Base-by-base conservation (phyloP, 2,329 filamentous ascomycete genomes). In the Beauveria sp. region DNA sequence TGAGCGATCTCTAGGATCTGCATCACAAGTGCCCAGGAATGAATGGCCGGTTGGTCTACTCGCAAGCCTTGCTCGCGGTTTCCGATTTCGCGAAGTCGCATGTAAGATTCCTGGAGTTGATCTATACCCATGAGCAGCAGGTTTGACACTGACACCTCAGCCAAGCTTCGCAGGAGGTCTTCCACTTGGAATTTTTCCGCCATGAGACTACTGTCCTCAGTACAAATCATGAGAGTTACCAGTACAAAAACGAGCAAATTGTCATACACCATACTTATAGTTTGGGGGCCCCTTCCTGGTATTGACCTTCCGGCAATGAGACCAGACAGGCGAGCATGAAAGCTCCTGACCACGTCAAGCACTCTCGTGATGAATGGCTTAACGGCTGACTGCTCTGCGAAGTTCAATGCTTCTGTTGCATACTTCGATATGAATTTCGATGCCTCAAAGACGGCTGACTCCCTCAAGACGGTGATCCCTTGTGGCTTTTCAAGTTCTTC, bases 21-120 rank as follows among this genome's bases (percentile, higher is more conserved):
- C 67, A 87, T 83, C 5, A 84, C 63, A 24, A 83, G 73, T 2
- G 86, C 79, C 86, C 86, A 89, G 10, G 80, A 79, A 61, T 84
- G 78, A 9, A 81, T 66, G 2, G 70, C 64, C 16, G 73, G 69
- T n/a, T 75, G 70, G 38, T 82, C 77, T 18, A 75, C 70, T 30
- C 75, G 77, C 40, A 88, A 78, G 0, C 84, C 85, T 52, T 74
- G 75, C 63, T 84, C 81, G 46, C 82, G 75, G 43, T 73, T 71
- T 1, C 75, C 70, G 3, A 74, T 67, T 3, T 71, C 75, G 59
- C 80, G 79, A 3, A 86, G 72, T 42, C 79, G 72, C 40, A 75
- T 71, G 62, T 85, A 87, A 0, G 80, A 67, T 18, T 71, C 69
- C 24, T 73, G 74, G 16, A 87, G 60, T 5, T 73, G 71, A 6